Conservation (phyloP, 2,329 filamentous ascomycete genomes). For the Xylogone sp. region DNA sequence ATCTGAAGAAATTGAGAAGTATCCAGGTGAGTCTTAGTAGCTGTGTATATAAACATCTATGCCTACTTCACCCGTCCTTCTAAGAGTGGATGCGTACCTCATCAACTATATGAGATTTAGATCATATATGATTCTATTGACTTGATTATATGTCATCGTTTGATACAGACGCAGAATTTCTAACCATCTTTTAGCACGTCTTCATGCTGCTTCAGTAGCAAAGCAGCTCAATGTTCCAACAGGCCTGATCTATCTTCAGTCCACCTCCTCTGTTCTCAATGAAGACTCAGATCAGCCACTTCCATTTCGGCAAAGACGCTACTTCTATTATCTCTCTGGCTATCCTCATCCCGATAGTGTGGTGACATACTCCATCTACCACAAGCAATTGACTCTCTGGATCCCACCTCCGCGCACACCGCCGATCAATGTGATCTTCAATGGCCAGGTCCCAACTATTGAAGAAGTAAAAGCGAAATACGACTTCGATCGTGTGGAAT, state of each 20-base stretch:
- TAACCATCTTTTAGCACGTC: conserved; percentile 36
- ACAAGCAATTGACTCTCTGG: conserved; percentile 67
- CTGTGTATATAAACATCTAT: no score
- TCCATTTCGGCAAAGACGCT: conserved; percentile 55
- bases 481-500: conserved; percentile 69
- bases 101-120: background rate
- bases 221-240: conserved; percentile 34
- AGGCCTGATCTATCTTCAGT: conserved; percentile 54
- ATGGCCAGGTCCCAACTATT: conserved; percentile 55
- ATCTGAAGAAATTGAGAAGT: conserved; percentile 14
- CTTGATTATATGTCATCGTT: background rate
- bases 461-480: conserved; percentile 59
- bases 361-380: conserved; percentile 52
- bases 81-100: no score
- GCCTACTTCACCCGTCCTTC: no score
- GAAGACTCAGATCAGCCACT: conserved; percentile 56
- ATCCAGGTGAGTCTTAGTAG: conserved; percentile 13
- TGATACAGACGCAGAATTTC: background rate
- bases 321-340: conserved; percentile 59
- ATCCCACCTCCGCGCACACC: conserved; percentile 63
- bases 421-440: conserved; percentile 54
- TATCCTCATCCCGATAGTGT: conserved; percentile 49
- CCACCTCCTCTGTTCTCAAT: conserved; percentile 42
- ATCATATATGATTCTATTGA: background rate
- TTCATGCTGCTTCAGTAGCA: conserved; percentile 43